Percentiles rank a stretch among this genome's conserved stretches.
phyloP scores from a whole-genome alignment of 331 rosid species.

The Telfairia occidentalis region DNA sequence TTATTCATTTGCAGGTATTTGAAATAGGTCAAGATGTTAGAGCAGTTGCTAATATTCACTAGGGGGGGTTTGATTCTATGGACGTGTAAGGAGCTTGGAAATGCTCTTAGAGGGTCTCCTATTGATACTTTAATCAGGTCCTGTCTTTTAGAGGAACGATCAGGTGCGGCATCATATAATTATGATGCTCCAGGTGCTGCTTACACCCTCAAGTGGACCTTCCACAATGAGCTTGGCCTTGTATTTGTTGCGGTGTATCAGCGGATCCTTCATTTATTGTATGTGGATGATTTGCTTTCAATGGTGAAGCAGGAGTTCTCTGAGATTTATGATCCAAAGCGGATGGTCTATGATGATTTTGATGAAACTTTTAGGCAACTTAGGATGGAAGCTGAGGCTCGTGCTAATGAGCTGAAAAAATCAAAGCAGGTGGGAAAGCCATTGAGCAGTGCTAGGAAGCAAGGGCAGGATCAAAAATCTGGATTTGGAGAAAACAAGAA shows the following conservation, averaged over 20 bases:
- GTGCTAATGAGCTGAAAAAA: slow-evolving; percentile 70
- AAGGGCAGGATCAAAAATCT: slow-evolving; percentile 44
- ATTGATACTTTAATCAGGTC: slow-evolving; percentile 88
- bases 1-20: slow-evolving; percentile 22
- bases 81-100: slow-evolving; percentile 75
- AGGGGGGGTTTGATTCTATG: slow-evolving; percentile 93
- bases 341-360: slow-evolving; percentile 54
- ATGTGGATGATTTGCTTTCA: slow-evolving; percentile 76
- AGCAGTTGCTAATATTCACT: slow-evolving; percentile 81
- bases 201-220: slow-evolving; percentile 90
- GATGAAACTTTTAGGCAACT: slow-evolving; percentile 76
- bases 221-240: slow-evolving; percentile 83
- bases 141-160: slow-evolving; percentile 89
- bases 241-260: slow-evolving; percentile 93
- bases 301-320: slow-evolving; percentile 68
- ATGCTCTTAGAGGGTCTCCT: slow-evolving; percentile 85
- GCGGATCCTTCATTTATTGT: slow-evolving; percentile 67
- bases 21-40: slow-evolving; percentile 47
- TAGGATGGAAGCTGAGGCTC: slow-evolving; percentile 75
- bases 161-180: slow-evolving; percentile 68
- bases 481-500: slow-evolving; percentile 55
- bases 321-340: slow-evolving; percentile 51
- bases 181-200: slow-evolving; percentile 82
- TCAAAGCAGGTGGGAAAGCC: slow-evolving; percentile 45
- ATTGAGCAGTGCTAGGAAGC: slow-evolving; percentile 40